Evolutionary conservation across 2,329 filamentous ascomycete genomes (phyloP).

Genomic region (Chalaropsis ovoidea): DNA sequence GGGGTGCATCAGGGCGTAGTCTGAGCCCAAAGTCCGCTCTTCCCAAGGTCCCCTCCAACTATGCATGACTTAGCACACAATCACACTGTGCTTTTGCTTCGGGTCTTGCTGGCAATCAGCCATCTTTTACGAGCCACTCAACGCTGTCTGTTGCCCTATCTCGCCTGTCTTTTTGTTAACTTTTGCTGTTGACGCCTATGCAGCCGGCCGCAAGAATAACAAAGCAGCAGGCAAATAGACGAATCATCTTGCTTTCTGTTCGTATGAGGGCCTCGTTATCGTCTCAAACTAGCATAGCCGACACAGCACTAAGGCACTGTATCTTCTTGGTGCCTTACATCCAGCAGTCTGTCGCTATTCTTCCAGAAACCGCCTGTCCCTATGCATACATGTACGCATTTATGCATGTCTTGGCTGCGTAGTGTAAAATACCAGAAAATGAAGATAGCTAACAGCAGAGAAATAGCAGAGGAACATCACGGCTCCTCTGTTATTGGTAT

Average conservation of each 20-base stretch:
- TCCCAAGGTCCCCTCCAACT: too few relatives aligned
- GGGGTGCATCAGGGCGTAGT: too few relatives aligned
- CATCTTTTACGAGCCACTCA: too few relatives aligned
- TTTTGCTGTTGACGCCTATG: too few relatives aligned
- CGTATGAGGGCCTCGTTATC: background rate
- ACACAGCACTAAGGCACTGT: background rate
- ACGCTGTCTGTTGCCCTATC: too few relatives aligned
- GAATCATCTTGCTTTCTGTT: background rate
- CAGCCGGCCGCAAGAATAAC: too few relatives aligned
- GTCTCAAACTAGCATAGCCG: background rate
- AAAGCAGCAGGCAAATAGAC: background rate
- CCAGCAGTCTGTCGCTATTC: background rate
- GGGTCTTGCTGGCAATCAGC: too few relatives aligned
- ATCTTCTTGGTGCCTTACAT: background rate
- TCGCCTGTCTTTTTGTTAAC: too few relatives aligned
- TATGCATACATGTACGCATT: background rate
- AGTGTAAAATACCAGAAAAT: background rate
- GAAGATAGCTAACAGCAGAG: background rate
- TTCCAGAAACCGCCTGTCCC: background rate
- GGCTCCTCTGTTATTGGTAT: background rate
- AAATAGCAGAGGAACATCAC: background rate
- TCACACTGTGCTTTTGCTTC: too few relatives aligned
- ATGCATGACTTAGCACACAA: too few relatives aligned
- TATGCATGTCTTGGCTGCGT: background rate
- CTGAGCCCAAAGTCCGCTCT: too few relatives aligned